Base-by-base conservation (phyloP, 257 asterid species). In the Rubia yunnanensis region DNA sequence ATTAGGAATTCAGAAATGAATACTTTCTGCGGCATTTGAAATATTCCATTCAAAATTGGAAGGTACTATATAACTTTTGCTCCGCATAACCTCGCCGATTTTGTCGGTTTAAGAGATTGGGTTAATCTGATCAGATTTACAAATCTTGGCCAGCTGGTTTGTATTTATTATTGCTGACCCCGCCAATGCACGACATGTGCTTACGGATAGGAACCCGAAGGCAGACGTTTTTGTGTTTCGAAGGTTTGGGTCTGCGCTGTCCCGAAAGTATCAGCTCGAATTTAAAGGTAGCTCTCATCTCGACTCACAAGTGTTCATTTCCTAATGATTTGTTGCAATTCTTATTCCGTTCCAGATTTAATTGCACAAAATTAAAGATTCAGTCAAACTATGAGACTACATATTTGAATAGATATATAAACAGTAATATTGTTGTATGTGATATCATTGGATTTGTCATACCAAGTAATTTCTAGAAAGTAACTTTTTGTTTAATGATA, bases 131-230 rank as follows among this genome's bases (percentile, higher is more conserved):
- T 58, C 41, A 30, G 46, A 10, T 59, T 59, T 34, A 5, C 14
- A 22, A 46, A 59, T 59, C 64, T 32, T 18, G 46, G 48, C 27
- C 48, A 60, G 49, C 38, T 34, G 27, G 48, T 3, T 15, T 44
- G 50, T 44, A 20, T 3, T 44, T 14, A 31, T 57, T 30, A 8
- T 58, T 30, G 26, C 6, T 31, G 24, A 26, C 64, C 64, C 35
- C 63, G 39, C n/a, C 63, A 57, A 57, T 57, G 39, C 8, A 18
- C 13, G n/a, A 15, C 38, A 27, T 57, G 63, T 27, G 63, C 63
- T 28, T 15, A 28, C 9, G 39, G 22, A 30, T 59, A 30, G 28
- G 27, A 22, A 18, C 20, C 38, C 38, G 22, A 22, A 18, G 59
- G 31, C 10, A 26, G 62, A 28, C 36, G 38, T 30, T 13, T 7